Evolutionary conservation across 148 eudicot genomes (phyloP), one percentile per base, ranked within the genome.

Genomic region (Amaranthus palmeri): DNA sequence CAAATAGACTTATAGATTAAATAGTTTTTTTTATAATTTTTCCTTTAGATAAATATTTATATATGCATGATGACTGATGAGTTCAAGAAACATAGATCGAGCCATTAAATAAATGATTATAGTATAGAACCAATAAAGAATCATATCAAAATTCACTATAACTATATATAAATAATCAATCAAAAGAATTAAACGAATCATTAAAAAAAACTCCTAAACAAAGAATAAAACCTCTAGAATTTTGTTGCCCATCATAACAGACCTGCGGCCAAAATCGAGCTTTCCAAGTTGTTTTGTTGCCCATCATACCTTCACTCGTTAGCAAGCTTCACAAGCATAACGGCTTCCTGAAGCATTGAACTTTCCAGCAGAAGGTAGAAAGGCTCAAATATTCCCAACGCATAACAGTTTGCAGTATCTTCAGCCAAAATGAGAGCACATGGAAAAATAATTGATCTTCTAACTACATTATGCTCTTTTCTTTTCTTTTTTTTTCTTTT

Each of bases 361-460:
- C 74, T 60, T 69, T 73, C 76, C 76, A 73, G 70, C 76, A 18
- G 70, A 73, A 12, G 60, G 36, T 25, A 25, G 36, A 25, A 25
- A 45, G 47, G 55, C 48, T 54, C 41, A 62, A 52, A 61, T 25
- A 54, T 54, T 45, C 52, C 74, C 73, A 62, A 50, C 68, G 14
- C 64, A 76, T 70, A 63, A 54, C 64, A 70, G 69, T 65, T 70
- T 57, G 71, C 57, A 50, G 53, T 14, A 74, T 25, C 2, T 62
- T 63, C 76, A 72, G 17, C 36, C 36, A 59, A 47, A 58, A 69
- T 41, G 48, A 77, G 68, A 77, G 81, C 77, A 73, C 56, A 63
- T 78, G 81, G 63, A 61, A 68, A 25, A 61, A 69, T 67, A 51
- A 72, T 71, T 77, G 80, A 49, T 58, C 66, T 10, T 49, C 67